Evolutionary conservation across 441 rosid species (phyloP), one percentile per base, ranked within the genome.

Genomic region (Erodium trifolium): DNA sequence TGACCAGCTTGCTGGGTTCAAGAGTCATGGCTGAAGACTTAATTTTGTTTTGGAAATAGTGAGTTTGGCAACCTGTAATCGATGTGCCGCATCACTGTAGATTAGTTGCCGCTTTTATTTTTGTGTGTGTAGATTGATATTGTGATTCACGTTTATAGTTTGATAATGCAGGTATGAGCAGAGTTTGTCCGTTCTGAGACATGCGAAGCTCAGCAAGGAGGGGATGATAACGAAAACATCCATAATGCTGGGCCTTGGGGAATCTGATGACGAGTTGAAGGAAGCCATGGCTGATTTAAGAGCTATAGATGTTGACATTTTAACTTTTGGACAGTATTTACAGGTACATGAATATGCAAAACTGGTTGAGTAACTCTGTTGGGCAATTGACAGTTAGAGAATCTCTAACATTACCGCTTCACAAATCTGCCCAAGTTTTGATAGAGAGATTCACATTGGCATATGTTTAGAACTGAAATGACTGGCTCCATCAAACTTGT

Each of bases 181-280:
- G 77, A 94, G 99, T 81, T 79, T 94, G 73, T 83, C 86, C 43
- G 96, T 94, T 76, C 81, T 94, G 78, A 87, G 83, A 68, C 94
- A 87, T 78, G 97, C 94, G 29, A 94, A 94, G 82, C 70, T 79
- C 72, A 85, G 87, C 79, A 88, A 87, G 79, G 86, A 85, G 31
- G 92, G 90, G 72, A 88, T 92, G 93, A 83, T 86, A 75, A 92
- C 97, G 17, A 94, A 94, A 80, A 77, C 98, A 29, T 94, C 99
- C 34, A 83, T 94, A 78, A 94, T 94, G 99, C 80, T 94, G 78
- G 99, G 99, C 68, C 96, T 94, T 12, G 98, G 98, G 75, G 99
- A 94, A 84, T 78, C 97, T 65, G 98, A 92, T 67, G 87, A 85
- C 5, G 98, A 90, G 81, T 41, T 94, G 76, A 90, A 88, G 77